Percentiles rank a stretch among this genome's conserved stretches.
These are phyloP conservation scores for Aureobasidium sp. DNA, from an alignment of 2,329 filamentous ascomycete species.

Conservation along the genomic window DNA sequence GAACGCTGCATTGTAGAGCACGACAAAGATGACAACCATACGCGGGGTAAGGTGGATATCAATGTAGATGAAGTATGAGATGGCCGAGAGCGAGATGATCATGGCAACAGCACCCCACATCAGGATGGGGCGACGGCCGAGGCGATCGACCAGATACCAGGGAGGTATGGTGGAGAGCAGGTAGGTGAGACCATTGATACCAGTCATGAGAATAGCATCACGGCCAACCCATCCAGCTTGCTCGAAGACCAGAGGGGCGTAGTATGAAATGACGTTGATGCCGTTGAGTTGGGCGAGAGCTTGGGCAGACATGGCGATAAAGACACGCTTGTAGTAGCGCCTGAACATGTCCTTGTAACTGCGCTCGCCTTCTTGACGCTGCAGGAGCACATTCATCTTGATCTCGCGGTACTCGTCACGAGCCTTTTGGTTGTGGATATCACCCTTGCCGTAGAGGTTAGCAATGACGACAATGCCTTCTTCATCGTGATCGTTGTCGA, in stretches of 20 bases:
- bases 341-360: slow-evolving; percentile 91
- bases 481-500: slow-evolving; percentile 96
- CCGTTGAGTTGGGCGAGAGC: slow-evolving; percentile 93
- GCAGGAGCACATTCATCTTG: slow-evolving; percentile 92
- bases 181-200: slow-evolving; percentile 89
- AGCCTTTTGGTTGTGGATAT: slow-evolving; percentile 87
- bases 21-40: slow-evolving; percentile 86
- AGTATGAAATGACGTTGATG: slow-evolving; percentile 99
- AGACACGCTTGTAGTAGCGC: slow-evolving; percentile 81
- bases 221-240: slow-evolving; percentile 92
- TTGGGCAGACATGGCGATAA: slow-evolving; percentile 98
- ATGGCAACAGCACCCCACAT: slow-evolving; percentile 84
- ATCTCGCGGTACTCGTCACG: slow-evolving; percentile 96
- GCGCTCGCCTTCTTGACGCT: slow-evolving; percentile 90
- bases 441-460: slow-evolving; percentile 90
- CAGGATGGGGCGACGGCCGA: slow-evolving; percentile 82
- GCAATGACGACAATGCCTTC: slow-evolving; percentile 98
- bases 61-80: slow-evolving; percentile 92
- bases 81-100: slow-evolving; percentile 75
- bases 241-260: slow-evolving; percentile 92
- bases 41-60: slow-evolving; percentile 69
- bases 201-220: slow-evolving; percentile 90
- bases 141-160: slow-evolving; percentile 92
- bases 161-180: slow-evolving; percentile 86
- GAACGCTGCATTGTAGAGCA: slow-evolving; percentile 97